phyloP scores from a whole-genome alignment of 495 filamentous ascomycete genomes.

The Cetradonia linearis region DNA sequence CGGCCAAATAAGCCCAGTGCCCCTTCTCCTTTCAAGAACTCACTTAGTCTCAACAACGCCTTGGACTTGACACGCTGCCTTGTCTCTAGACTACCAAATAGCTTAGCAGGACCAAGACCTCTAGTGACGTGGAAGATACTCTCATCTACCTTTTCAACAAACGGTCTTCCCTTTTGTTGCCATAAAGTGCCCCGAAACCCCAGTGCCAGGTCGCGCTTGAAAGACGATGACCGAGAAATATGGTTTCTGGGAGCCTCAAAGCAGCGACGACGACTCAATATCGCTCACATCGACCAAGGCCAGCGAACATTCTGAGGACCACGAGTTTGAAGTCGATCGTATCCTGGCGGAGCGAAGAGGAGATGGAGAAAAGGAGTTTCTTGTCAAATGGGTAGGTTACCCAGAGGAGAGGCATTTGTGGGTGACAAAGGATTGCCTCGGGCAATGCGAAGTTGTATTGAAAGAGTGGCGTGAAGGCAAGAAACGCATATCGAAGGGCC shows the following conservation, averaged over 20 bases:
- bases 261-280: conserved; percentile 44
- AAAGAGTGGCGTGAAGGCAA: conserved; percentile 46
- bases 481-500: conserved; percentile 34
- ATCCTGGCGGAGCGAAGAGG: conserved; percentile 41
- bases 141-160: background rate
- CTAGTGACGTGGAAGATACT: background rate
- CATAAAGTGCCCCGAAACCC: background rate
- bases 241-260: conserved; percentile 6
- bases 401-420: conserved; percentile 47
- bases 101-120: background rate
- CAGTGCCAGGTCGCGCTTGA: background rate
- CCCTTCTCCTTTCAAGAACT: background rate
- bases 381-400: conserved; percentile 62
- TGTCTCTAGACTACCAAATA: background rate
- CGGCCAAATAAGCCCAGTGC: background rate
- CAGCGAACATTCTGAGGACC: conserved; percentile 30
- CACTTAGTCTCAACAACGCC: background rate
- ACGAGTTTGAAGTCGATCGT: conserved; percentile 37
- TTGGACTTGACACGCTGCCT: background rate
- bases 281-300: conserved; percentile 50
- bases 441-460: conserved; percentile 35
- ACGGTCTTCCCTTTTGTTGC: background rate
- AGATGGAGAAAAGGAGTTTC: conserved; percentile 39
- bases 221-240: background rate
- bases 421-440: conserved; percentile 51